Base-by-base conservation (phyloP, 2,329 filamentous ascomycete species). In the Penicillium capsulatum region DNA sequence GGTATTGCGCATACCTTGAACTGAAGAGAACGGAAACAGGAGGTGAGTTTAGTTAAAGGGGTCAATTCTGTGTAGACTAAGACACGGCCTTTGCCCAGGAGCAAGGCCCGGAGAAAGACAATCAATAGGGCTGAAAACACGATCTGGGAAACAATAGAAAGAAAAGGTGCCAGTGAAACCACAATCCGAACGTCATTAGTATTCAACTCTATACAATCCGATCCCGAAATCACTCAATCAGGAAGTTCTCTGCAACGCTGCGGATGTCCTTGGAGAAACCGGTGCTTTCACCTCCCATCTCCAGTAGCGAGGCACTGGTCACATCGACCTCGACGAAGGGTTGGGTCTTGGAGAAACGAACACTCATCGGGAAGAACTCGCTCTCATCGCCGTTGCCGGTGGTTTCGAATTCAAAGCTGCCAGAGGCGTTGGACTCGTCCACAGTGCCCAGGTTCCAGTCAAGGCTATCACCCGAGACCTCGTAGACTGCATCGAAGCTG, bases 341-440 rank as follows among this genome's bases (percentile, higher is more conserved):
- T 42, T 77, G 80, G 29, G 80, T 77, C 76, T 94, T 96, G 48
- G 80, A 83, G 69, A 98, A 98, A 38, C 82, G 79, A 45, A 97
- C 82, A 38, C 79, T 84, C 90, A 98, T 97, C 1, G 92, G 92
- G 81, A 98, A 98, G 72, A 97, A 97, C 56, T 96, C 90, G 40
- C 87, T 83, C 62, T 97, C 92, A 54, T 91, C 87, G 40, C 81
- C 80, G 52, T 90, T 22, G 19, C 19, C 86, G 8, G 86, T 81
- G 1, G 89, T 88, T 67, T 97, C 92, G 53, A 98, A 97, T 65
- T 98, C 92, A 59, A 98, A 97, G 32, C 86, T 84, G 13, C 92
- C 92, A 28, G 75, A 89, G 13, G 82, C 70, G 62, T 92, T 95
- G 42, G 83, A 83, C 35, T 88, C 83, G 57, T 90, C 85, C 28